A percentile compares a stretch with the other conserved stretches of the same genome.
phyloP scores from a whole-genome alignment of 2,329 filamentous ascomycete species.

The Onygenales sp. region DNA sequence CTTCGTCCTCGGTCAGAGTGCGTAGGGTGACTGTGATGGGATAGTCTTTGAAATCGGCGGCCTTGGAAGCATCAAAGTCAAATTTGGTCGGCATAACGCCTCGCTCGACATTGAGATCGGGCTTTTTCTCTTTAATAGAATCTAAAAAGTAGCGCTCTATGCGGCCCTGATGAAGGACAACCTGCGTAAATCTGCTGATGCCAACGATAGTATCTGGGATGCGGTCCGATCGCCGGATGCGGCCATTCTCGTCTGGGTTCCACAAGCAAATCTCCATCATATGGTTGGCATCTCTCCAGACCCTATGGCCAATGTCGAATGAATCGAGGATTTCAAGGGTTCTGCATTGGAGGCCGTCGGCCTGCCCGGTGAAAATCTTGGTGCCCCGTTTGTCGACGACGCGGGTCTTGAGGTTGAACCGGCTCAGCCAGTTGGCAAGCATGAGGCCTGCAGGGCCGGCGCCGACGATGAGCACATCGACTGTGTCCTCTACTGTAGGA shows the following conservation, averaged over 20 bases:
- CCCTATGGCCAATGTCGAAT: slow-evolving; percentile 45
- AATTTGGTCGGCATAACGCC: slow-evolving; percentile 67
- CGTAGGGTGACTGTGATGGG: slow-evolving; percentile 52
- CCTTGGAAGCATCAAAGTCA: slow-evolving; percentile 50
- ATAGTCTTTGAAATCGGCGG: slow-evolving; percentile 42
- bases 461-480: slow-evolving; percentile 52
- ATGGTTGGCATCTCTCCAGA: slow-evolving; percentile 50
- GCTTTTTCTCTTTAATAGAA: slow-evolving; percentile 3
- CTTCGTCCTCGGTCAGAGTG: slow-evolving; percentile 49
- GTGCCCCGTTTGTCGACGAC: slow-evolving; percentile 50
- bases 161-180: slow-evolving; percentile 59
- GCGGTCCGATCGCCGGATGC: background rate
- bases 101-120: slow-evolving; percentile 58
- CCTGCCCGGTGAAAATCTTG: slow-evolving; percentile 50
- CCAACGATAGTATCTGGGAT: slow-evolving; percentile 4
- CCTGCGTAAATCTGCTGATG: slow-evolving; percentile 26
- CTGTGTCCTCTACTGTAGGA: background rate
- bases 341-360: slow-evolving; percentile 53
- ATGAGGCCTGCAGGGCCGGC: slow-evolving; percentile 54
- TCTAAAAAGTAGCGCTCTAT: slow-evolving; percentile 57
- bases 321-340: slow-evolving; percentile 55
- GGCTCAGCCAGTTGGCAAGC: slow-evolving; percentile 52
- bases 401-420: slow-evolving; percentile 45
- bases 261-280: slow-evolving; percentile 51
- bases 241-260: slow-evolving; percentile 14